These are phyloP conservation scores for Botrytis cinerea DNA, from an alignment of 2,329 filamentous ascomycete species.

Conservation along the genomic window DNA sequence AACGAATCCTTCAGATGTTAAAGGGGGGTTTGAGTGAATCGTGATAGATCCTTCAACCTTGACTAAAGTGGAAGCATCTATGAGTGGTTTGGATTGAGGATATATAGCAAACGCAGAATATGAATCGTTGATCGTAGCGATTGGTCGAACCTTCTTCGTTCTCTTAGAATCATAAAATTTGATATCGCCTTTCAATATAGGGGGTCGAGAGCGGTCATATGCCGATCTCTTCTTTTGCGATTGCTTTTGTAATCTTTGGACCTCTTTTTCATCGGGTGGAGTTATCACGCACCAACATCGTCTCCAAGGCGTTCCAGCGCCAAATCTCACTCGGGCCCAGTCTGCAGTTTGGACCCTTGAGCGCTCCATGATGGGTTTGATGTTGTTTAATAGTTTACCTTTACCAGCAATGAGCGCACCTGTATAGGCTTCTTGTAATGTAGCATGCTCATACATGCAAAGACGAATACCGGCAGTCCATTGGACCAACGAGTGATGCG, in stretches of 20 bases:
- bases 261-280: conserved; percentile 92
- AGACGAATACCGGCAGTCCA: conserved; percentile 95
- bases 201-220: conserved; percentile 71
- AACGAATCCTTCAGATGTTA: conserved; percentile 86
- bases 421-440: conserved; percentile 93
- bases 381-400: conserved; percentile 85
- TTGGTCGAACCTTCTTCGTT: conserved; percentile 86
- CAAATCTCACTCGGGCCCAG: conserved; percentile 94
- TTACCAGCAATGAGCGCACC: conserved; percentile 94
- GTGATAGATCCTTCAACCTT: conserved; percentile 92
- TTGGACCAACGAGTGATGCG: conserved; percentile 86
- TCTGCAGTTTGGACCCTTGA: conserved; percentile 77
- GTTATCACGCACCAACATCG: conserved; percentile 95
- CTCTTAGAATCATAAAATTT: conserved; percentile 92
- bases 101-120: conserved; percentile 96
- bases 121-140: conserved; percentile 87
- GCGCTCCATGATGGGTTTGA: conserved; percentile 83
- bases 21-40: conserved; percentile 77
- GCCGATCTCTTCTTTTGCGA: conserved; percentile 78
- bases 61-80: conserved; percentile 90
- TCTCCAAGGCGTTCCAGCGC: conserved; percentile 92
- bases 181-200: conserved; percentile 79
- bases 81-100: conserved; percentile 88
- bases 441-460: conserved; percentile 90
- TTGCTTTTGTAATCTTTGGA: conserved; percentile 78